A percentile compares a stretch with the other conserved stretches of the same genome.
Conservation (phyloP, 495 filamentous ascomycete genomes). For the Aspergillus incahuasiensis region DNA sequence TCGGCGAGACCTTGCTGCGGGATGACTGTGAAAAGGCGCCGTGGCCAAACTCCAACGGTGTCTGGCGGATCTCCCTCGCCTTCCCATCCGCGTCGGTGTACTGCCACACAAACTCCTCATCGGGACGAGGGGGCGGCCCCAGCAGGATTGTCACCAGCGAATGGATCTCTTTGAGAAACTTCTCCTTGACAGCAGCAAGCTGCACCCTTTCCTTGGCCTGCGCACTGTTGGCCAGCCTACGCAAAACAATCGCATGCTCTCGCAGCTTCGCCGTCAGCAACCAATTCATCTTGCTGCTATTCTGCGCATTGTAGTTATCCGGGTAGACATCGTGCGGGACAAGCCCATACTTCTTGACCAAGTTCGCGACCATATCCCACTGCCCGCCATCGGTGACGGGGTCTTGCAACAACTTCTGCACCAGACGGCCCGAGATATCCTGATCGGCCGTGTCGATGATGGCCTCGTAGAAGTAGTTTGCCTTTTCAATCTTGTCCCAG, state of each 20-base stretch:
- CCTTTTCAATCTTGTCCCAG: constrained; percentile 92
- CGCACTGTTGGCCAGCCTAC: constrained; percentile 37
- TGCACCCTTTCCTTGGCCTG: neutral
- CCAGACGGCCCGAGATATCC: constrained; percentile 61
- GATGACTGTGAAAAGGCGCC: no score
- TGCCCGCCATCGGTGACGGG: constrained; percentile 82
- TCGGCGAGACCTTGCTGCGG: constrained; percentile 27
- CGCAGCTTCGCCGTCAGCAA: constrained; percentile 83
- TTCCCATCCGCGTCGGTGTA: constrained; percentile 65
- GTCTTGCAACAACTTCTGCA: constrained; percentile 58
- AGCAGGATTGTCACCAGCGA: constrained; percentile 72
- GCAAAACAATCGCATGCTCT: constrained; percentile 67
- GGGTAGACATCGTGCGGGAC: constrained; percentile 76
- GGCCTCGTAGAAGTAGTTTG: constrained; percentile 81
- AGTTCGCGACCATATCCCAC: constrained; percentile 89
- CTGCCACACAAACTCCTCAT: constrained; percentile 68
- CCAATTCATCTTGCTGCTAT: constrained; percentile 62
- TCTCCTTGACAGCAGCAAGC: constrained; percentile 54
- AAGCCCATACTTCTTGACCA: constrained; percentile 80
- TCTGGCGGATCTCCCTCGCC: constrained; percentile 53
- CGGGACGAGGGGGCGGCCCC: constrained; percentile 65
- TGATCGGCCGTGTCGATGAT: constrained; percentile 67
- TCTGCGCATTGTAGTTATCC: constrained; percentile 70
- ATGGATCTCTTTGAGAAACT: constrained; percentile 74
- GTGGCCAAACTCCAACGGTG: constrained; percentile 60